Conservation (phyloP, 371 early-diverging fungal genomes). For the Mortierella sp. region DNA sequence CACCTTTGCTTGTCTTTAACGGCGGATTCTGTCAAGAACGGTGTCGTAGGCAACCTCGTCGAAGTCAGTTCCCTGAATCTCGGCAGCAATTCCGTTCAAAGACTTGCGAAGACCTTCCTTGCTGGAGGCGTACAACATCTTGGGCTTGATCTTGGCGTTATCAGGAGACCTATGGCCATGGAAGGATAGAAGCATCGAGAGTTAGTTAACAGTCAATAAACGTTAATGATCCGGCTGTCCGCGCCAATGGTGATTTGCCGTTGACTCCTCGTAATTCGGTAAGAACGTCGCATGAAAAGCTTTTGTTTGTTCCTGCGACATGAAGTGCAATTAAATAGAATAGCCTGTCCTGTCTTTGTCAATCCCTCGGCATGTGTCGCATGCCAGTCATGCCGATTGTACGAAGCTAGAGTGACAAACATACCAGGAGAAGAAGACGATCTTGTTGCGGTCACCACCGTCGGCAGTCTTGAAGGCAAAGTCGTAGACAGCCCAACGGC, state of each 20-base stretch:
- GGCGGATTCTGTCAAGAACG: slow-evolving; percentile 83
- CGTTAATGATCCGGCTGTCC: not conserved
- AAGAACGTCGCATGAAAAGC: too few species aligned
- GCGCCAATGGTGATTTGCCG: not conserved
- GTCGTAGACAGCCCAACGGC: slow-evolving; percentile 83
- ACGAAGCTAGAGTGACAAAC: not conserved
- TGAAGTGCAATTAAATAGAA: not conserved
- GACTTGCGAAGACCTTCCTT: slow-evolving; percentile 85
- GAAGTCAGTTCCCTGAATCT: slow-evolving; percentile 88
- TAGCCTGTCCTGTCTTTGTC: not conserved
- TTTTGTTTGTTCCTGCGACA: not conserved
- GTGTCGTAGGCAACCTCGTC: slow-evolving; percentile 82
- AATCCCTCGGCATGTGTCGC: not conserved
- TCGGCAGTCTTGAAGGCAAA: slow-evolving; percentile 67
- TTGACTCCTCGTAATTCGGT: not conserved
- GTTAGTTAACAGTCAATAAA: not conserved
- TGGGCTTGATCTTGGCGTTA: slow-evolving; percentile 78
- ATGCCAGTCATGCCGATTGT: not conserved
- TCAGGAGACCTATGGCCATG: slow-evolving; percentile 83
- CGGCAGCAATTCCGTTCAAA: slow-evolving; percentile 81
- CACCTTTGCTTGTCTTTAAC: slow-evolving; percentile 6
- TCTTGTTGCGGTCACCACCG: slow-evolving; percentile 72
- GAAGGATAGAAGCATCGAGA: not conserved
- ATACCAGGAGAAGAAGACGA: slow-evolving; percentile 77
- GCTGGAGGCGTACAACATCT: slow-evolving; percentile 95